Evolutionary conservation across 192 early-diverging fungal species (phyloP), one percentile per base, ranked within the genome.

Genomic region (Podila verticillata): DNA sequence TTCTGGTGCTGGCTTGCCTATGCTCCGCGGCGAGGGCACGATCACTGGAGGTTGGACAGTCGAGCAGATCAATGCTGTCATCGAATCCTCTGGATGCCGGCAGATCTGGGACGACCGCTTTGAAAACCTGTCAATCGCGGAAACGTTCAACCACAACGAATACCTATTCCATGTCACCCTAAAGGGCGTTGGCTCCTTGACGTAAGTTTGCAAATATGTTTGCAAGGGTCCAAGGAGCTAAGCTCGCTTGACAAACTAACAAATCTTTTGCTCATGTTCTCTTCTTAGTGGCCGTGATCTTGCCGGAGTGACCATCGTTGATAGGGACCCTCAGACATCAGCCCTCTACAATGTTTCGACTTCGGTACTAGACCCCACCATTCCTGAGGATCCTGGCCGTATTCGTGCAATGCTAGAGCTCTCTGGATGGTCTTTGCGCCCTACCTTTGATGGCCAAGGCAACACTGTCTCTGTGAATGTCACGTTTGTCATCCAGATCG

Each of bases 51-150:
- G 73, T 3, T 90, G 82, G 85, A 84, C 83, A 24, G 83, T 86
- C 3, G 85, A 88, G 49, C 87, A 90, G 49, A 74, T 88, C 24
- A 86, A 85, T 34, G 83, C 87, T 4, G 79, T 84, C 10, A 81
- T 87, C 13, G 78, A 84, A 19, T 83, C 79, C 49, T 77, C 84
- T 26, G 85, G 84, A 20, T 68, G 83, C 20, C 74, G 88, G 34
- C 82, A 87, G 67, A 34, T 83, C n/a, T 88, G 88, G 88, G 88
- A 90, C 62, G 75, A 83, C 8, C 74, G 79, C 3, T 88, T 86
- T 36, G 84, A 86, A 28, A 82, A 83, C 7, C 82, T 87, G 20
- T 68, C 75, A 9, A 72, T 84, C 20, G 64, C 85, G 1, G 85
- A 90, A 57, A 71, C 84, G 12, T 87, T 86, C 65, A 86, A 85